Evolutionary conservation across 1,139 yeast species (phyloP).

Genomic region (Magnusiomyces fungicola): DNA sequence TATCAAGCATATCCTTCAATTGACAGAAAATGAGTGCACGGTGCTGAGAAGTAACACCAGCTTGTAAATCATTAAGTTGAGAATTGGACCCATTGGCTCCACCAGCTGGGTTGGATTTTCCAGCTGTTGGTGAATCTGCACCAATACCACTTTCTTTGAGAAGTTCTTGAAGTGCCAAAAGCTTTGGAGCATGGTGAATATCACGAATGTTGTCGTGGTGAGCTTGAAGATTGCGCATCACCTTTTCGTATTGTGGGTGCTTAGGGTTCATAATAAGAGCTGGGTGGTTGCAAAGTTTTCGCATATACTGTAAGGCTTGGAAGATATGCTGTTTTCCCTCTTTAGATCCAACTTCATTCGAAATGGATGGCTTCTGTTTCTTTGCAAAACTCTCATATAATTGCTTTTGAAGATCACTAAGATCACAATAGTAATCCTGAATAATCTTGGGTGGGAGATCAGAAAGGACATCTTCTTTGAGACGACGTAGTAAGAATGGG

Average conservation of each 20-base stretch:
- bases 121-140: conserved; percentile 16
- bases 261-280: conserved; percentile 78
- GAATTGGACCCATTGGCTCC: conserved; percentile 12
- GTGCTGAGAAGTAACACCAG: conserved; percentile 87
- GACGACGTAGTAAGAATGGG: conserved; percentile 91
- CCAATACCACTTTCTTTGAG: conserved; percentile 95
- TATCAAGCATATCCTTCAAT: conserved; percentile 93
- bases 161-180: conserved; percentile 72
- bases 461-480: conserved; percentile 91
- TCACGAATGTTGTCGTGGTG: conserved; percentile 58
- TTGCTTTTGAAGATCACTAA: conserved; percentile 82
- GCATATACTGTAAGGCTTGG: conserved; percentile 96
- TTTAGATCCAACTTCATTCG: conserved; percentile 49
- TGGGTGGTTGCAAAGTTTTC: conserved; percentile 95
- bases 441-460: conserved; percentile 97
- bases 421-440: conserved; percentile 95
- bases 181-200: conserved; percentile 84
- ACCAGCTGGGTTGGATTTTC: conserved; percentile 20
- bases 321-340: conserved; percentile 83
- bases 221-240: conserved; percentile 49
- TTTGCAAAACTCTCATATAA: conserved; percentile 87
- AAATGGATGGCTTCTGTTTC: conserved; percentile 70
- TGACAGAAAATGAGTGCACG: conserved; percentile 95
- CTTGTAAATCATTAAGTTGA: conserved; percentile 40
- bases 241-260: conserved; percentile 76